phyloP scores from a whole-genome alignment of 202 grass and related monocot species.

The Dendrocalamus latiflorus region DNA sequence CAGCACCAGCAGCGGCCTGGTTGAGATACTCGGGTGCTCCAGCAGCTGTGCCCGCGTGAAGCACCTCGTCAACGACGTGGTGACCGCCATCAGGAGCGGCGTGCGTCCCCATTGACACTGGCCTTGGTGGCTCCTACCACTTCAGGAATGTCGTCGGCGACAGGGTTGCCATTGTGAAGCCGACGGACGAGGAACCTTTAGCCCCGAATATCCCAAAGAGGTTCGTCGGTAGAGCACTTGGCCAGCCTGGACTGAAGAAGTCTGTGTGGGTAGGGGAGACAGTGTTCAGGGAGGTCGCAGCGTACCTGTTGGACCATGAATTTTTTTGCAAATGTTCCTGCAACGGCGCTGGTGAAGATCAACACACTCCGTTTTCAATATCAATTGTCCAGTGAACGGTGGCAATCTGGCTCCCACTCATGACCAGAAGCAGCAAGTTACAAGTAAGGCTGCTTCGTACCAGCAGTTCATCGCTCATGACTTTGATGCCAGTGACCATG shows the following conservation, averaged over 20 bases:
- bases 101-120: slow-evolving; percentile 53
- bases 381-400: slow-evolving; percentile 49
- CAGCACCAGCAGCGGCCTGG: slow-evolving; percentile 31
- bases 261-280: slow-evolving; percentile 89
- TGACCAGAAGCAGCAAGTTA: slow-evolving; percentile 53
- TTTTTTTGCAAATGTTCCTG: slow-evolving; percentile 80
- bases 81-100: slow-evolving; percentile 50
- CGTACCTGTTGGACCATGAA: slow-evolving; percentile 76
- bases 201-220: slow-evolving; percentile 83
- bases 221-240: slow-evolving; percentile 76
- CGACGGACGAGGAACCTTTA: slow-evolving; percentile 81
- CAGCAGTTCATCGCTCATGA: slow-evolving; percentile 81
- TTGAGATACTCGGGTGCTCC: slow-evolving; percentile 72
- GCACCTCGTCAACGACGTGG: slow-evolving; percentile 56
- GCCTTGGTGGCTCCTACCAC: slow-evolving; percentile 83
- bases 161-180: slow-evolving; percentile 81
- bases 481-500: slow-evolving; percentile 79
- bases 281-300: slow-evolving; percentile 87
- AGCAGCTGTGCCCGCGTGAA: slow-evolving; percentile 41
- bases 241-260: slow-evolving; percentile 76
- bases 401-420: slow-evolving; percentile 10
- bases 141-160: slow-evolving; percentile 57
- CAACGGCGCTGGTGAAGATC: slow-evolving; percentile 78
- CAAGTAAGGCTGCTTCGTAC: slow-evolving; percentile 89
- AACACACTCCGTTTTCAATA: slow-evolving; percentile 66